These are phyloP conservation scores for Ramularia collo-cygni DNA, from an alignment of 2,329 filamentous ascomycete species.

Conservation along the genomic window DNA sequence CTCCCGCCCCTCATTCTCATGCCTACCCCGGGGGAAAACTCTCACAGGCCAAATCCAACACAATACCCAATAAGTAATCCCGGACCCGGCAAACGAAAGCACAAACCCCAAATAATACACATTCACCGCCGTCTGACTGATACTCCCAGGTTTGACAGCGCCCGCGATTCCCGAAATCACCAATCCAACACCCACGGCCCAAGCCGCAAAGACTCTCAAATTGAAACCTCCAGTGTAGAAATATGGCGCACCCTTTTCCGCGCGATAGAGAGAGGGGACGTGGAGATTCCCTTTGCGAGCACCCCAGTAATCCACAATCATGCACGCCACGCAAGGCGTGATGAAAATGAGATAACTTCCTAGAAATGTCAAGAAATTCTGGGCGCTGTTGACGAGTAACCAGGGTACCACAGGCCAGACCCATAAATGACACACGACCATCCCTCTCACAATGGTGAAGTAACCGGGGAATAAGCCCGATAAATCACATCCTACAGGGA, in stretches of 20 bases:
- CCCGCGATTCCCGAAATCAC: conserved; percentile 19
- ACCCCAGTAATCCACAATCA: conserved; percentile 37
- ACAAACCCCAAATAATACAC: conserved; percentile 20
- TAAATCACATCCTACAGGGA: conserved; percentile 38
- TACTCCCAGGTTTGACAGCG: conserved; percentile 12
- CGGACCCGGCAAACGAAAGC: conserved; percentile 14
- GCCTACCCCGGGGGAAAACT: conserved; percentile 14
- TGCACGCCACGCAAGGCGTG: conserved; percentile 18
- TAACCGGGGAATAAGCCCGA: conserved; percentile 37
- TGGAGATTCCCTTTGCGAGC: conserved; percentile 37
- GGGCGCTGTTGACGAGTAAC: conserved; percentile 37
- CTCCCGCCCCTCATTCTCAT: conserved; percentile 10
- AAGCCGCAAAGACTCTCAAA: conserved; percentile 15
- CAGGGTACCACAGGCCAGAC: conserved; percentile 36
- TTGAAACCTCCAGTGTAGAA: conserved; percentile 20
- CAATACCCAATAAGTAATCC: conserved; percentile 11
- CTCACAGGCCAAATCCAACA: conserved; percentile 15
- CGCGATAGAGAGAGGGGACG: conserved; percentile 32
- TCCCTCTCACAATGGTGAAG: conserved; percentile 39
- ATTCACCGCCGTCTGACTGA: conserved; percentile 17
- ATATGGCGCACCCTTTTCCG: conserved; percentile 15
- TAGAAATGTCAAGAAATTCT: conserved; percentile 38
- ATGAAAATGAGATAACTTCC: conserved; percentile 36
- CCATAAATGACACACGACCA: conserved; percentile 36
- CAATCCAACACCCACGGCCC: conserved; percentile 16